Evolutionary conservation across 139 green algal species (phyloP), one percentile per base, ranked within the genome.

Genomic region (Volvox africanus): DNA sequence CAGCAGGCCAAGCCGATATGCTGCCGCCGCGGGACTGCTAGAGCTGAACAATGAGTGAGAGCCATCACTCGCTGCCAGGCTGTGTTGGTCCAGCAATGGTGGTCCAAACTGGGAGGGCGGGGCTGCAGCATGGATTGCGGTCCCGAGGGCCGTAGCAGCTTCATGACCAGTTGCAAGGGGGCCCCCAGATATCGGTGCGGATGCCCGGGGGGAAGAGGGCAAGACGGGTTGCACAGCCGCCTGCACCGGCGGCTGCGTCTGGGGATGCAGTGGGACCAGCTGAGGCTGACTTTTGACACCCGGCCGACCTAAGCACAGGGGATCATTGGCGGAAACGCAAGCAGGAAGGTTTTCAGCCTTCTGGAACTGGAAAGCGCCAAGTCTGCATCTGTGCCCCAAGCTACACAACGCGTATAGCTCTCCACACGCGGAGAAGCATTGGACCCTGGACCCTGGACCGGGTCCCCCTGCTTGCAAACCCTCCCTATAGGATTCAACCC

Each of bases 11-110:
- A 82, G 85, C 18, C 85, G 69, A 1, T 61, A 33, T 2, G 69
- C 85, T n/a, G 85, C 71, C 22, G 55, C 19, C 26, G 69, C 85
- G 28, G 85, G 44, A 5, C 21, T 71, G 37, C 18, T 33, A 26
- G 85, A 22, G 83, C 67, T 26, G 85, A 82, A 89, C 36, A 89
- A 69, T 37, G 83, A 89, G 37, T 73, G 21, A 28, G 69, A 82
- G 69, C n/a, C 69, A 61, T 77, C 81, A 61, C 80, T 71, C 13
- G 36, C 11, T 55, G 50, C 80, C 37, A 84, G 37, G 78, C 37
- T 69, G 36, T 22, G 37, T 26, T 84, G 28, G 22, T 65, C 37
- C 28, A 19, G 37, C 37, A 84, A 84, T 5, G 18, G 77, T 36
- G 2, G 44, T 55, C 44, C 44, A 55, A 9, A 55, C 44, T 55